A percentile compares a stretch with the other conserved stretches of the same genome.
These are phyloP conservation scores for Aspergillus indologenus DNA, from an alignment of 495 filamentous ascomycete species.

Conservation along the genomic window DNA sequence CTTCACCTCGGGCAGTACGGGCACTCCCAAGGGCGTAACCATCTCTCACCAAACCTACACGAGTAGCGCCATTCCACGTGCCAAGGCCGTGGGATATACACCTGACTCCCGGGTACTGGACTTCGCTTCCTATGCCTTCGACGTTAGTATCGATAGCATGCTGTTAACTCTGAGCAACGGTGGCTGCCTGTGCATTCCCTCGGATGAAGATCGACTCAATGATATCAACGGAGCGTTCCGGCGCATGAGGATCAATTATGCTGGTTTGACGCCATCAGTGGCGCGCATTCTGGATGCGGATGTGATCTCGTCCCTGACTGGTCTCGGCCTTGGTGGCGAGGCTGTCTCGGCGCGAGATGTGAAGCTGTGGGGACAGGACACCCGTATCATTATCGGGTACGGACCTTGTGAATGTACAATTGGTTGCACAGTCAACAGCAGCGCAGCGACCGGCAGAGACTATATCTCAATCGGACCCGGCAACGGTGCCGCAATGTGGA, in stretches of 20 bases:
- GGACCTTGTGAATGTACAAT: conserved; percentile 51
- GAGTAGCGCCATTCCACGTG: conserved; percentile 36
- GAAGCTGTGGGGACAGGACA: conserved; percentile 35
- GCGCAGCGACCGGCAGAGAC: conserved; percentile 37
- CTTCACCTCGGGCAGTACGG: conserved; percentile 55
- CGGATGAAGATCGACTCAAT: conserved; percentile 47
- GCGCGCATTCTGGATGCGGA: conserved; percentile 41
- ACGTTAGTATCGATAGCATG: conserved; percentile 46
- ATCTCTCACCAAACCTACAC: conserved; percentile 48
- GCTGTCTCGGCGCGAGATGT: conserved; percentile 40
- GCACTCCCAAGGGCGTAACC: conserved; percentile 54
- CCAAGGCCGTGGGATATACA: conserved; percentile 35
- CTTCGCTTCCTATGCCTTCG: conserved; percentile 49
- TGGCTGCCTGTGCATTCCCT: conserved; percentile 51
- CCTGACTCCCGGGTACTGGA: conserved; percentile 38
- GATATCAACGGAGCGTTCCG: conserved; percentile 48
- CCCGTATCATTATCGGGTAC: conserved; percentile 48
- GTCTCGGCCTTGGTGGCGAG: conserved; percentile 52
- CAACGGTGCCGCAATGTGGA: conserved; percentile 44
- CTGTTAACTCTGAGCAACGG: conserved; percentile 42
- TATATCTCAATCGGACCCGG: conserved; percentile 38
- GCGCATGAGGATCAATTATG: conserved; percentile 42
- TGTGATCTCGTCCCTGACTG: conserved; percentile 44
- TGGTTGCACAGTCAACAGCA: conserved; percentile 44
- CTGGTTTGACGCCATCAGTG: conserved; percentile 51